Evolutionary conservation across 108 stramenopile species (phyloP), one percentile per base, ranked within the genome.

Genomic region (Pseudonitzschia multistriata): DNA sequence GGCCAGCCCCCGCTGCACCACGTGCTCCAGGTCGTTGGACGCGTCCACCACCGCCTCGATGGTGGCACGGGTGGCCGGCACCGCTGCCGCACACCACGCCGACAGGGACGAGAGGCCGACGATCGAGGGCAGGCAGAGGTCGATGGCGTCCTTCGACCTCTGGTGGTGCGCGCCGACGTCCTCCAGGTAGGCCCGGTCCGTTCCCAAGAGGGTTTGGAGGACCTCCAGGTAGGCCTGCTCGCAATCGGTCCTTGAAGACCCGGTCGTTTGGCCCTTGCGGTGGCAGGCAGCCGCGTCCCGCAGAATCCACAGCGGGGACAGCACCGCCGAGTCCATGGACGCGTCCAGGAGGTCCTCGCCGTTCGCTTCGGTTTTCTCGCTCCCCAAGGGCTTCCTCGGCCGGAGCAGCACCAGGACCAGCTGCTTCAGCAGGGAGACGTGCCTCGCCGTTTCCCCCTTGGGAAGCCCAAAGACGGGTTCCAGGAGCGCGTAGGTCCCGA

Each of bases 71-170:
- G 66, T 52, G n/a, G n/a, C n/a, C n/a, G n/a, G n/a, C n/a, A n/a
- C n/a, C n/a, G n/a, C n/a, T n/a, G n/a, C n/a, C 15, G 45, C 29
- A 55, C 81, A 81, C 68, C 77, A 72, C 19, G 76, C 39, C 6
- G 81, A 77, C 53, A 81, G 52, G 57, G 74, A 49, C 2, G 76
- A 68, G 3, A 81, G 68, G 10, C 81, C 81, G 24, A 81, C 81
- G 55, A 77, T 77, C 10, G 76, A 72, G 17, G 81, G 72, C 8
- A 65, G 31, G 33, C 74, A 76, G 14, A 81, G 21, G 15, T 59
- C 57, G 57, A 33, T 6, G 29, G 13, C 40, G 7, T 42, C 40
- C 40, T 42, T 60, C 17, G n/a, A 60, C 15, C 14, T 28, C 42
- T 6, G 47, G 48, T 25, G 56, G 15, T 24, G 73, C 24, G 33